Conservation (phyloP, 805 yeast genomes). For the Vanderwaltozyma yarrowii region DNA sequence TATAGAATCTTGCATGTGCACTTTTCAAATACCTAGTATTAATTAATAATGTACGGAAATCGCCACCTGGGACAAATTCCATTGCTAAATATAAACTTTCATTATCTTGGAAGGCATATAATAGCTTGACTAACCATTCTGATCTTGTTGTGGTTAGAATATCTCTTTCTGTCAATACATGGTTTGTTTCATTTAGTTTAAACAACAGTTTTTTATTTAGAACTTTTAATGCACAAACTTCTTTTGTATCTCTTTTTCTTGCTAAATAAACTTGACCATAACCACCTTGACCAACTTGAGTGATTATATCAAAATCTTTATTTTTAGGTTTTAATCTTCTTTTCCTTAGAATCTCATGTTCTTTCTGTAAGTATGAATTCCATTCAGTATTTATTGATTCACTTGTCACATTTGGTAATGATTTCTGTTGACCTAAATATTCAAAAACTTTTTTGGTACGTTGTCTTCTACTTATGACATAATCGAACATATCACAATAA, state of each 20-base stretch:
- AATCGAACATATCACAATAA: constrained; percentile 92
- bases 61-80: constrained; percentile 99
- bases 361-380: constrained; percentile 74
- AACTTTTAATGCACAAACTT: constrained; percentile 90
- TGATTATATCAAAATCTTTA: constrained; percentile 90
- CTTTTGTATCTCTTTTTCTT: constrained; percentile 85
- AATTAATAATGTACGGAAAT: constrained; percentile 85
- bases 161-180: constrained; percentile 92
- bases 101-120: constrained; percentile 91
- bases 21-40: constrained; percentile 90
- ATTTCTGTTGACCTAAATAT: constrained; percentile 34
- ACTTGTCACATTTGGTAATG: constrained; percentile 18
- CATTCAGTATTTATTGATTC: constrained; percentile 47
- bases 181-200: constrained; percentile 90
- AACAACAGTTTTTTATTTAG: constrained; percentile 77
- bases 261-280: constrained; percentile 98
- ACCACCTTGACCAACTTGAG: constrained; percentile 99
- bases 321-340: constrained; percentile 87
- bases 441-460: constrained; percentile 62
- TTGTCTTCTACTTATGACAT: constrained; percentile 77
- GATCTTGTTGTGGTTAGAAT: constrained; percentile 91
- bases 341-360: constrained; percentile 73
- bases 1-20: constrained; percentile 90
- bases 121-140: constrained; percentile 89
- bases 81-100: constrained; percentile 88